Base-by-base conservation (phyloP, 2,329 filamentous ascomycete genomes). In the Beauveria brongniartii region DNA sequence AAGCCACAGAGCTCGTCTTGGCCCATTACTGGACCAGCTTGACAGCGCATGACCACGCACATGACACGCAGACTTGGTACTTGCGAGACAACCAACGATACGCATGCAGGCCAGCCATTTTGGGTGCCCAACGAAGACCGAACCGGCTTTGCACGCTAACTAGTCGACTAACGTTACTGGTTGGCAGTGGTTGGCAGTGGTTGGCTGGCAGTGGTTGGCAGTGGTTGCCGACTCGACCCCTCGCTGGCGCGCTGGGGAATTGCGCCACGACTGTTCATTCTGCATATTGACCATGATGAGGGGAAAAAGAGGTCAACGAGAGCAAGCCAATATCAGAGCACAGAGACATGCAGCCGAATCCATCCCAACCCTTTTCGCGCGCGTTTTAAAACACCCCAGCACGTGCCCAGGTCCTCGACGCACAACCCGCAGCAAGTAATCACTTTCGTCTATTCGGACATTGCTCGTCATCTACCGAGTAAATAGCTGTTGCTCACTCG, bases 41-140 rank as follows among this genome's bases (percentile, higher is more conserved):
- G 34, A 22, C 51, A 54, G 51, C 56, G 48, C 56, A 59, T 59
- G 56, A 59, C 56, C 56, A 52, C 56, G 41, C 22, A 22, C 22
- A 22, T 22, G 2, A 22, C 22, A 22, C 26, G 37, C 37, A 4
- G 24, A 43, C 26, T n/a, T 18, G 20, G 34, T 8, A 16, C 53
- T n/a, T 44, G 7, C 53, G 53, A 55, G 47, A 44, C 47, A 44
- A 22, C 4, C 7, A 50, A 41, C 22, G 22, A 22, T 12, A 22
- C 20, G 44, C 26, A 52, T 59, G 56, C 56, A 28, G 30, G 44
- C 22, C 28, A 48, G 30, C 48, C 47, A 20, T 59, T 34, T 46
- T 40, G 40, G 56, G 34, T 59, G 57, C 57, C 57, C 57, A 59
- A 59, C 57, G 28, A 37, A 40, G 20, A 47, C 47, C 24, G 18